These are phyloP conservation scores for Apophysomyces sp. DNA, from an alignment of 371 early-diverging fungal genomes.

Conservation along the genomic window DNA sequence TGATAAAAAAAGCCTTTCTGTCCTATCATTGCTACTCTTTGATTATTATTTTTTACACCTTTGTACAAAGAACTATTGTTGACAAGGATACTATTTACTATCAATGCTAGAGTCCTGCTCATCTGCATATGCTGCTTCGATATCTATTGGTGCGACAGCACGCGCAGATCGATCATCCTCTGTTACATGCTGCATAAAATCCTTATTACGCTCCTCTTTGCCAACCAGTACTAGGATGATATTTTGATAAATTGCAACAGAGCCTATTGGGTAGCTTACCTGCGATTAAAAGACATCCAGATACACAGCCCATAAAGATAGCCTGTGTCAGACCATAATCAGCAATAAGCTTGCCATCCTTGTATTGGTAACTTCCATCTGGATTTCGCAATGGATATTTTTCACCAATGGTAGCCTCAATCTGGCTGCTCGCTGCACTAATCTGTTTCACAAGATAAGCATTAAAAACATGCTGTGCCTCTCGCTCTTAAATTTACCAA, in stretches of 20 bases:
- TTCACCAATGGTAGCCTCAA: constrained; percentile 66
- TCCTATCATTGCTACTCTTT: too few species aligned
- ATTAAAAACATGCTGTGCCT: too few species aligned
- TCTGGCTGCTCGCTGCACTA: constrained; percentile 65
- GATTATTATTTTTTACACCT: background rate
- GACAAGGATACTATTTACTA: too few species aligned
- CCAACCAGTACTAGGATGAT: constrained; percentile 30
- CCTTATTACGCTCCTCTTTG: constrained; percentile 42
- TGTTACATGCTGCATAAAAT: constrained; percentile 31
- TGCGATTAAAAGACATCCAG: constrained; percentile 34
- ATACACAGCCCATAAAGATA: constrained; percentile 62
- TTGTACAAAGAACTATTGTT: too few species aligned
- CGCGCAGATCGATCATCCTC: constrained; percentile 24
- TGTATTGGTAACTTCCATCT: constrained; percentile 29
- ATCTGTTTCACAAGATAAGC: constrained; percentile 25
- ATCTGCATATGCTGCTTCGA: constrained; percentile 11
- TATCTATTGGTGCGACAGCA: constrained; percentile 23
- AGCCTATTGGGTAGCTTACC: constrained; percentile 16
- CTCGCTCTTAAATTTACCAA: constrained; percentile 42
- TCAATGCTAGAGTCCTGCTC: constrained; percentile 24
- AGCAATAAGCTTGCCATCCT: constrained; percentile 48
- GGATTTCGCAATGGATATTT: constrained; percentile 31
- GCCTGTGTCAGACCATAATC: constrained; percentile 69
- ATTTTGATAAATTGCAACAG: background rate
- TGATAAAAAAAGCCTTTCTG: background rate